A percentile compares a stretch with the other conserved stretches of the same genome.
These are phyloP conservation scores for Lentinula novae-zelandiae DNA, from an alignment of 1,284 basidiomycete genomes.

Conservation along the genomic window DNA sequence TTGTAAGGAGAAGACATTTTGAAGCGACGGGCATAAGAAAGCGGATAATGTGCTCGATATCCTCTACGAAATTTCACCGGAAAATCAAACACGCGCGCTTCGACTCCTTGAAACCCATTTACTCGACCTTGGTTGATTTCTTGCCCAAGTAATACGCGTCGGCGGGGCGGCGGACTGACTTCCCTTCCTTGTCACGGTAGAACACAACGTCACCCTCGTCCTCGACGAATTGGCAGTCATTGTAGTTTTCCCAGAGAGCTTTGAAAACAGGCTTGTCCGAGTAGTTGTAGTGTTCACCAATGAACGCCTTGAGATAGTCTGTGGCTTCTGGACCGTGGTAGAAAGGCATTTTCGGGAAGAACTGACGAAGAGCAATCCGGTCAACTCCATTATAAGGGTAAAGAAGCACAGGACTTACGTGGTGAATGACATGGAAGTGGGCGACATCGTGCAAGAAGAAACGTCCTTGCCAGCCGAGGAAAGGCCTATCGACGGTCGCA, in stretches of 20 bases:
- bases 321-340: conserved; percentile 37
- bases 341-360: conserved; percentile 21
- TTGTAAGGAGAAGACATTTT: neutral
- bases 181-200: conserved; percentile 59
- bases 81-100: neutral
- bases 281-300: conserved; percentile 29
- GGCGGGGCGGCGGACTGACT: conserved; percentile 28
- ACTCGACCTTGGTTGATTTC: conserved; percentile 1
- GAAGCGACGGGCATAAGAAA: neutral
- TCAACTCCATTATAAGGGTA: conserved; percentile 17
- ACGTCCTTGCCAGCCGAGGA: conserved; percentile 46
- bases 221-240: conserved; percentile 54
- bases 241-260: conserved; percentile 39
- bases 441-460: conserved; percentile 35
- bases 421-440: conserved; percentile 16
- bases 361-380: conserved; percentile 15
- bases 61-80: too few species aligned
- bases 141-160: conserved; percentile 18
- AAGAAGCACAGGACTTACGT: conserved; percentile 17
- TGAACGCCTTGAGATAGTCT: conserved; percentile 22
- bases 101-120: neutral
- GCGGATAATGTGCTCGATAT: too few species aligned
- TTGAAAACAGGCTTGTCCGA: conserved; percentile 33
- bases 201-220: conserved; percentile 56
- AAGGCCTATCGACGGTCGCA: conserved; percentile 56